Base-by-base conservation (phyloP, 192 early-diverging fungal species). In the Rhizophagus clarus region DNA sequence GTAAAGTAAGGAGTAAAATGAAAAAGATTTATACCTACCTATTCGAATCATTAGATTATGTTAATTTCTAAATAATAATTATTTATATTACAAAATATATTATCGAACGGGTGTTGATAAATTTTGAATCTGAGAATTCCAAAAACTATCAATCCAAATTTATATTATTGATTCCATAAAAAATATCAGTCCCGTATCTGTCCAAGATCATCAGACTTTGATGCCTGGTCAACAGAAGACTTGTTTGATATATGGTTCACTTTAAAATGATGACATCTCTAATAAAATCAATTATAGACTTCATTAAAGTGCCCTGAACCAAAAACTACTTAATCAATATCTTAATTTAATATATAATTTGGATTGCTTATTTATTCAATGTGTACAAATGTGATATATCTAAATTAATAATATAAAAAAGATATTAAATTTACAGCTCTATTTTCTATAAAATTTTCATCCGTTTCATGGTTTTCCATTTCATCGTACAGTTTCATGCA, bases 401-500 rank as follows among this genome's bases (percentile, higher is more conserved):
- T 7, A 40, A 7, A n/a, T n/a, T n/a, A n/a, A n/a, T 37, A 37
- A 6, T 40, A 40, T 40, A 40, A 40, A 40, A 8, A 11, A 45
- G 9, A 45, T 45, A 45, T 45, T 45, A 45, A 10, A 45, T 56
- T 56, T 4, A 56, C 51, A 51, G 17, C 17, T 20, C 51, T 56
- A 56, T 20, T 56, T 3, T 56, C 17, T 56, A 56, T 17, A 5
- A 56, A 22, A 56, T 22, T 20, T 24, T 68, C 17, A 4, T 67
- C 10, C 29, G 66, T 31, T 67, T 31, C 34, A 37, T 37, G 34
- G 5, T 37, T 37, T 4, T 37, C 34, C 24, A 12, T 31, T 29
- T 31, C 81, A 85, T 0, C 84, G 73, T 71, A 85, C 62, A 29
- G 37, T 81, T 0, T 82, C 66, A 68, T 84, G 83, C 79, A 85